Conservation (phyloP, 768 basidiomycete species). For the Tephrocybe sp. region DNA sequence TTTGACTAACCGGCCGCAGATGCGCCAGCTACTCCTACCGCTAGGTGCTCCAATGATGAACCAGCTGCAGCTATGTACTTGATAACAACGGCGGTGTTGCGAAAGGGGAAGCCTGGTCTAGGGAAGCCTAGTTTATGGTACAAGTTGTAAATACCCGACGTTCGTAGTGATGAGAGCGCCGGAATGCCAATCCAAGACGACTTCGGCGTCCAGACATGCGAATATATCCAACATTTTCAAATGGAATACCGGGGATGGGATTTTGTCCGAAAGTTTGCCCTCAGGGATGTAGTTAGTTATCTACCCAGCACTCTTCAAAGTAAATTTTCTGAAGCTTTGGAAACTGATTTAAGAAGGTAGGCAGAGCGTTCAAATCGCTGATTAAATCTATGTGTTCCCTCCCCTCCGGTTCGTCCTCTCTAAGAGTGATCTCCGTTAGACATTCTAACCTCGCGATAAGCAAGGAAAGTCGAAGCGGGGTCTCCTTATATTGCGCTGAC, state of each 20-base stretch:
- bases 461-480: conserved; percentile 9
- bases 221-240: not conserved
- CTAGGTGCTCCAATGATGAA: conserved; percentile 3
- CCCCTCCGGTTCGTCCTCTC: not conserved
- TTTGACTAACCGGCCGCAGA: not conserved
- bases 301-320: conserved; percentile 5
- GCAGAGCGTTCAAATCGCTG: conserved; percentile 10
- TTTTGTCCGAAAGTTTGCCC: not conserved
- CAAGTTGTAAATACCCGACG: not conserved
- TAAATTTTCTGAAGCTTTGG: conserved; percentile 11
- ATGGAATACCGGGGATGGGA: not conserved
- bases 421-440: conserved; percentile 8
- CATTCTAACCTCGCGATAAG: conserved; percentile 2
- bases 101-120: not conserved
- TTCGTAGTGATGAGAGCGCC: conserved; percentile 9
- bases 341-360: conserved; percentile 14
- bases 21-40: not conserved
- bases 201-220: not conserved
- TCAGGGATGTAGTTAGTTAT: not conserved
- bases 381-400: too few relatives aligned
- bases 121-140: too few relatives aligned
- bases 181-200: conserved; percentile 7
- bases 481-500: not conserved
- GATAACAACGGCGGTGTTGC: too few relatives aligned
- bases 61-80: conserved; percentile 3